Base-by-base conservation (phyloP, 2,329 filamentous ascomycete species). In the Paramyrothecium roridum region DNA sequence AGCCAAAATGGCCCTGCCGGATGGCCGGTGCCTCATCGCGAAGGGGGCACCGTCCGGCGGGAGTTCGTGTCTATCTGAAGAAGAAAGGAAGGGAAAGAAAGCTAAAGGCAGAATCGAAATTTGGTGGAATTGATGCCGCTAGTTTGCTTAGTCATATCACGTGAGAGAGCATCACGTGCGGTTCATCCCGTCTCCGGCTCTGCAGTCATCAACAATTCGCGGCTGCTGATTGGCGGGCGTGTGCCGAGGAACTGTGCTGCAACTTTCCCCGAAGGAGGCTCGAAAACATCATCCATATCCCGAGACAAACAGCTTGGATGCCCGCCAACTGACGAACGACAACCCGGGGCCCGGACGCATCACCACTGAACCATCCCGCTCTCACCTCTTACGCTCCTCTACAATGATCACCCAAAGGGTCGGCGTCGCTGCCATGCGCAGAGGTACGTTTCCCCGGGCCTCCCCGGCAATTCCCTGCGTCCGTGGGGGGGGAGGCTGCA, bases 321-420 rank as follows among this genome's bases (percentile, higher is more conserved):
- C 26, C 26, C 26, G 10, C 26, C 6, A 30, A 59, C 59, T 52
- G 58, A 59, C 60, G 54, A 55, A 56, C 57, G 61, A 64, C 54
- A 56, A 51, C 49, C n/a, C 49, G 37, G 58, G 30, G 47, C 49
- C 50, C 52, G 63, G 55, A 52, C 51, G 50, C 34, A 56, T 34
- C 47, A 22, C 52, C 20, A 12, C 45, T 19, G 20, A 17, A 23
- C 47, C n/a, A n/a, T n/a, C n/a, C 47, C 23, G 52, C 57, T 51
- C 20, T 54, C 10, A 40, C 13, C 22, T 53, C 48, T 48, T 40
- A 16, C 37, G 19, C 52, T 51, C 57, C 54, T 61, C 61, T 67
- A 72, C 63, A 47, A 86, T 86, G 82, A 80, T 78, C 69, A 76
- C 80, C 67, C 80, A 82, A 65, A 74, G 82, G 74, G 76, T 83